Conservation (phyloP, 176 grass and related monocot species). For the Elaeis guineensis region DNA sequence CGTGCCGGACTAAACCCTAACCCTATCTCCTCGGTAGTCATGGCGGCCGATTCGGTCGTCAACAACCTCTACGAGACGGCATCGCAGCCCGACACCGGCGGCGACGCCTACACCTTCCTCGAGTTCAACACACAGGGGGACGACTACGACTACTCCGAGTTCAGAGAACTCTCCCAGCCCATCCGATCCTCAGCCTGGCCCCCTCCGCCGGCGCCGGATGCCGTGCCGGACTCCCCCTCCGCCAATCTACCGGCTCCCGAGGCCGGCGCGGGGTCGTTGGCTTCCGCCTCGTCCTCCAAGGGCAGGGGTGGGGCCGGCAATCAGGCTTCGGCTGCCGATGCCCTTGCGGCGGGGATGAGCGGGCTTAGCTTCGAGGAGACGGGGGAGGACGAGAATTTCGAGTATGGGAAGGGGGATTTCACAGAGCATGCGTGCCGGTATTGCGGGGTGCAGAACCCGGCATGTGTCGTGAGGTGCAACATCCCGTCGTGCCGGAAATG, state of each 20-base stretch:
- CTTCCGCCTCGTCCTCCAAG: slow-evolving; percentile 34
- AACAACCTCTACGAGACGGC: slow-evolving; percentile 94
- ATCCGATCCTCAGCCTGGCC: slow-evolving; percentile 50
- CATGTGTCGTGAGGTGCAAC: slow-evolving; percentile 90
- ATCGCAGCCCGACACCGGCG: slow-evolving; percentile 78
- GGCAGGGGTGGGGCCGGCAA: slow-evolving; percentile 21
- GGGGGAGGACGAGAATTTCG: slow-evolving; percentile 55
- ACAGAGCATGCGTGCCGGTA: slow-evolving; percentile 91
- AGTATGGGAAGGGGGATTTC: slow-evolving; percentile 83
- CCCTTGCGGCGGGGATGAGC: slow-evolving; percentile 65
- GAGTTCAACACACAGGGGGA: slow-evolving; percentile 99
- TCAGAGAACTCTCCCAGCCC: slow-evolving; percentile 71
- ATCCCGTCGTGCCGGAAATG: slow-evolving; percentile 92
- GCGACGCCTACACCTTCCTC: slow-evolving; percentile 90
- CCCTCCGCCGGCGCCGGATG: slow-evolving; percentile 15
- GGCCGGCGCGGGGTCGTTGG: slow-evolving; percentile 4
- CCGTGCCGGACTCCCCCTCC: slow-evolving; percentile 20
- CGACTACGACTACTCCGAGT: slow-evolving; percentile 81
- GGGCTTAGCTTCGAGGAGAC: slow-evolving; percentile 82
- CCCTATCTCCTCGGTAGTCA: slow-evolving; percentile 21
- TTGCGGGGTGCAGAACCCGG: slow-evolving; percentile 90
- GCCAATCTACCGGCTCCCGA: slow-evolving; percentile 9
- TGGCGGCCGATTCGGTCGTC: slow-evolving; percentile 31
- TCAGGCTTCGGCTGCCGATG: slow-evolving; percentile 28
- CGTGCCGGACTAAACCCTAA: slow-evolving; percentile 45